These are phyloP conservation scores for Globisporangium paroecandrum DNA, from an alignment of 352 stramenopile species.

Conservation along the genomic window DNA sequence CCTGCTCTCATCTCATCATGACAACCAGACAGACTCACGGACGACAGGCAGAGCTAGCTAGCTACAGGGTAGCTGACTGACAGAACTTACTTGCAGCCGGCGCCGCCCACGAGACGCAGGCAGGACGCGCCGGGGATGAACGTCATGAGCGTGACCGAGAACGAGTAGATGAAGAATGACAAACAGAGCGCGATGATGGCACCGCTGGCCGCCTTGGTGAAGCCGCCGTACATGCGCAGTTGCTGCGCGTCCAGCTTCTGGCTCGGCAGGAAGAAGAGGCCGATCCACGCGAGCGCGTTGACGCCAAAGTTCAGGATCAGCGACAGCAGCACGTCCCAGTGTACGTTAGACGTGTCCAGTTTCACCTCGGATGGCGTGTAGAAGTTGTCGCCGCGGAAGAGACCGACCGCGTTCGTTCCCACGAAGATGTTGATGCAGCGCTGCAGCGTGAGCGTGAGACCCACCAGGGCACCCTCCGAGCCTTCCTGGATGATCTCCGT, in stretches of 20 bases:
- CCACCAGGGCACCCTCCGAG: constrained; percentile 24
- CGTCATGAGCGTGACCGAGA: constrained; percentile 19
- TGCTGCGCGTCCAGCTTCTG: constrained; percentile 76
- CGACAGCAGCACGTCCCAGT: constrained; percentile 23
- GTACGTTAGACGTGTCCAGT: constrained; percentile 17
- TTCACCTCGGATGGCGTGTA: constrained; percentile 15
- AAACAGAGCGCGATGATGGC: constrained; percentile 15
- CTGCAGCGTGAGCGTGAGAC: constrained; percentile 28
- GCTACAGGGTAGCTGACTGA: neutral
- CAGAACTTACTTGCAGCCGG: neutral
- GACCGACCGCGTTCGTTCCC: constrained; percentile 23
- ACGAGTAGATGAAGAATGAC: constrained; percentile 15
- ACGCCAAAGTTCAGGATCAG: constrained; percentile 30
- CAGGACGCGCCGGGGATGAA: constrained; percentile 8
- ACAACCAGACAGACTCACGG: no score
- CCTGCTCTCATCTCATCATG: no score
- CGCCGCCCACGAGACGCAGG: neutral
- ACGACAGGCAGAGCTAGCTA: no score
- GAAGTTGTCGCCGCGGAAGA: constrained; percentile 30
- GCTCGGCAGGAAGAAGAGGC: constrained; percentile 29
- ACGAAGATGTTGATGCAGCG: constrained; percentile 29
- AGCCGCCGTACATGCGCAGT: constrained; percentile 64
- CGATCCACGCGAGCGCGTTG: constrained; percentile 27
- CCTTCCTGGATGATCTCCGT: constrained; percentile 33
- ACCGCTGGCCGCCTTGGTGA: constrained; percentile 29